Base-by-base conservation (phyloP, 495 filamentous ascomycete species). In the Lophium mytilinum region DNA sequence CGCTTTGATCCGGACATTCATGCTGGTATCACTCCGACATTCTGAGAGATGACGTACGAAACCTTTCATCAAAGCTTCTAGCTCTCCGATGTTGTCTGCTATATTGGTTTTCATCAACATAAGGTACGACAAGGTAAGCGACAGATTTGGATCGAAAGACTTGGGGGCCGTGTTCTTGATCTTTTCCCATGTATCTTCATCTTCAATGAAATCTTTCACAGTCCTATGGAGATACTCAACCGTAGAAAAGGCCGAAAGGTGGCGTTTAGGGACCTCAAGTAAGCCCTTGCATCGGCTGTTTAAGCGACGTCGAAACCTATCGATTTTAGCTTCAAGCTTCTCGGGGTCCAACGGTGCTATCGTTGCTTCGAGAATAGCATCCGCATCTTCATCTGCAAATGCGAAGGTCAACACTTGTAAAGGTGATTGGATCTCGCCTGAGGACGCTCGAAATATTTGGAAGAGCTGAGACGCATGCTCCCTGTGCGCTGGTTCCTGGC, bases 171-270 rank as follows among this genome's bases (percentile, higher is more conserved):
- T 30, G 6, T 2, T 6, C 24, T 30, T 30, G 24, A 30, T 30
- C 2, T 6, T 30, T 30, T 30, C 6, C 24, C 24, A 30, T 30
- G 24, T 30, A 30, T 2, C 2, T 6, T 30, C 24, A 2, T 30
- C 6, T 30, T 30, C 24, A 2, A 30, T 30, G 24, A 30, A 62
- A 24, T 62, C 58, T 62, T 15, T 53, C 6, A 62, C 58, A 21
- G 58, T 62, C 19, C 58, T 1, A 36, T 62, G 58, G 9, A 62
- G 58, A 36, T 52, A 62, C 18, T 62, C 58, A 15, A 51, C 57
- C 1, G 10, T 11, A 15, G 3, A 24, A 4, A 37, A n/a, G 9
- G 8, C n/a, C 24, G n/a, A 8, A 11, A 9, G 11, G 4, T 19
- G 6, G 19, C n/a, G 33, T 15, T 58, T 48, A 12, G 45, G 43